phyloP scores from a whole-genome alignment of 495 filamentous ascomycete genomes.

The Daldinia bambusicola region DNA sequence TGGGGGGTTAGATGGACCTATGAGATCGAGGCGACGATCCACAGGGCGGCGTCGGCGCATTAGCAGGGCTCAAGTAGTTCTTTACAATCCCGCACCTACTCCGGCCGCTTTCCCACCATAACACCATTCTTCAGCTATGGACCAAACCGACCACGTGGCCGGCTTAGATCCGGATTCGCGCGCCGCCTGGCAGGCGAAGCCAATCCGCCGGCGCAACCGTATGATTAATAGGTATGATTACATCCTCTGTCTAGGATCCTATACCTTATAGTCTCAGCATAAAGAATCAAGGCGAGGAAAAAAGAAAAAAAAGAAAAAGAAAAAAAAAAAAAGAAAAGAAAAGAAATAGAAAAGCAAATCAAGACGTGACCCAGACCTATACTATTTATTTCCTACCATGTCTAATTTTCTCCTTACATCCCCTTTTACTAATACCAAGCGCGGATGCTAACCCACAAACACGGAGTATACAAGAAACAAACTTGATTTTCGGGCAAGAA shows the following conservation, averaged over 20 bases:
- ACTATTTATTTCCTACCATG: constrained; percentile 14
- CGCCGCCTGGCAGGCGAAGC: constrained; percentile 46
- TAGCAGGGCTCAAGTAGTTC: constrained; percentile 23
- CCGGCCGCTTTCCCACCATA: constrained; percentile 13
- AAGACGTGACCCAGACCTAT: background rate
- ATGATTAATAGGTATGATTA: constrained; percentile 64
- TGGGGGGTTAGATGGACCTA: constrained; percentile 41
- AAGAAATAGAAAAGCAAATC: background rate
- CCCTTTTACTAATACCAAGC: constrained; percentile 2
- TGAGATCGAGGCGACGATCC: constrained; percentile 45
- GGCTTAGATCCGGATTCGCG: constrained; percentile 44
- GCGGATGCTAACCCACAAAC: constrained; percentile 26
- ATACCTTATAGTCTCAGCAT: constrained; percentile 7
- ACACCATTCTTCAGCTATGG: constrained; percentile 25
- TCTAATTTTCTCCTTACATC: constrained; percentile 2
- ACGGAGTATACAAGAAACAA: constrained; percentile 34
- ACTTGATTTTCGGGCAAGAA: constrained; percentile 23
- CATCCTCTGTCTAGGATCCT: too few relatives aligned
- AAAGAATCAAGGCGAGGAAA: background rate
- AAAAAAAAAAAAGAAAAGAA: constrained; percentile 11
- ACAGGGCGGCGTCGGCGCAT: constrained; percentile 36
- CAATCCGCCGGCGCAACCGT: constrained; percentile 71
- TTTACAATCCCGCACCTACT: constrained; percentile 11
- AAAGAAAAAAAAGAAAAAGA: constrained; percentile 7
- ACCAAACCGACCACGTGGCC: constrained; percentile 42